Percentiles rank a stretch among this genome's conserved stretches.
Evolutionary conservation across 768 basidiomycete genomes (phyloP).

Genomic region (Suillus luteus): DNA sequence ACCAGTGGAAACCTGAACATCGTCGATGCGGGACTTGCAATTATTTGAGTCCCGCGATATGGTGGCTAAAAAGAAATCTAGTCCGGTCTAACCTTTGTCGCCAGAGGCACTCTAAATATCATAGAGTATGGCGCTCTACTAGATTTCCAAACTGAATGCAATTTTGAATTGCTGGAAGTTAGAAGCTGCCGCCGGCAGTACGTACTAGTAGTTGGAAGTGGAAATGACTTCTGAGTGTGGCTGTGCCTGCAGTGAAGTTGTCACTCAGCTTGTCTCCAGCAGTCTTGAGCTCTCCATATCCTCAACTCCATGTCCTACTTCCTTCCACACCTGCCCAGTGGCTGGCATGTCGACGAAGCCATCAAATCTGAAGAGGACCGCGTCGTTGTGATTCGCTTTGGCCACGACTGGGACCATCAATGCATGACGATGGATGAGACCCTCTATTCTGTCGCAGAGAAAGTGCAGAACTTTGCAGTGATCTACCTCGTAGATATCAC

Average conservation of each 20-base stretch:
- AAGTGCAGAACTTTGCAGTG: conserved; percentile 98
- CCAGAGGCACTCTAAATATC: not conserved
- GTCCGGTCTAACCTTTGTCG: not conserved
- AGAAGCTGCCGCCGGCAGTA: no score
- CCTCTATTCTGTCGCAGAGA: conserved; percentile 87
- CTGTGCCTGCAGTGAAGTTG: not conserved
- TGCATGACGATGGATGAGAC: conserved; percentile 99
- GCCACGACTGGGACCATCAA: conserved; percentile 89
- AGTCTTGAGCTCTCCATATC: not conserved
- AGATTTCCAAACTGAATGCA: not conserved
- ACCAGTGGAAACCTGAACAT: not conserved
- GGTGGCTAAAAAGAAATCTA: not conserved
- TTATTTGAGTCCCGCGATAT: not conserved
- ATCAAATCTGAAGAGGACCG: conserved; percentile 98
- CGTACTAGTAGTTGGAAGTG: not conserved
- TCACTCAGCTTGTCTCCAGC: not conserved
- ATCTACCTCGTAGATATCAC: conserved; percentile 96
- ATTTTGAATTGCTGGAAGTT: no score
- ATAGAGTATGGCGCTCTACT: not conserved
- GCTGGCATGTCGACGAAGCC: conserved; percentile 99
- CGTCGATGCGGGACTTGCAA: not conserved
- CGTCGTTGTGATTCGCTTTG: conserved; percentile 92
- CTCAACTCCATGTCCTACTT: conserved; percentile 77
- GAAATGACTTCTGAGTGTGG: not conserved
- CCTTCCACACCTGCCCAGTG: conserved; percentile 83